Base-by-base conservation (phyloP, 345 rosid genomes). In the Gossypioides kirkii region DNA sequence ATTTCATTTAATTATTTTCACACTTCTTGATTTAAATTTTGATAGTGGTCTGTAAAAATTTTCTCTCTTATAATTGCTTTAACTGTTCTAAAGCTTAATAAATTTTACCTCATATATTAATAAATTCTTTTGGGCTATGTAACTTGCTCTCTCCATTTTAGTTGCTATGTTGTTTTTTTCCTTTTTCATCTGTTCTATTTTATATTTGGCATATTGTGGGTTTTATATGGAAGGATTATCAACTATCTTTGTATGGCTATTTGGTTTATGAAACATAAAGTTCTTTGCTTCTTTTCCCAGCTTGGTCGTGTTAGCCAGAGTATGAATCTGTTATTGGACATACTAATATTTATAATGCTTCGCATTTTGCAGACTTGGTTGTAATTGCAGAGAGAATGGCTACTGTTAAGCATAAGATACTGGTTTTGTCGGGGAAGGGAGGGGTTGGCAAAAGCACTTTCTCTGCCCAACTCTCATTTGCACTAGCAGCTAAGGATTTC, bases 381-480 rank as follows among this genome's bases (percentile, higher is more conserved):
- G 87, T 87, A 62, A 94, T 92, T 65, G 90, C 90, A 2, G 98
- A 94, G 85, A 80, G 98, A 54, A 94, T 94, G 98, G 92, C 95
- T 70, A 89, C 97, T 10, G 97, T 92, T 46, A 92, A 87, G 87
- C 97, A 89, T 78, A 92, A 90, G 89, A 90, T 94, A 70, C 74
- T 94, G 72, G 83, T 94, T 74, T 83, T 94, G 59, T 94, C 98
- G 18, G 95, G 98, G 10, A 94, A 92, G 76, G 98, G 98, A 12
- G 98, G 98, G 45, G 97, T 94, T 79, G 98, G 98, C 59, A 94
- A 92, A 83, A 94, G 98, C 81, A 92, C 98, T 50, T 88, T 94
- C 81, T 90, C 98, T 12, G 94, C 98, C 61, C 98, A 92, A 76
- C 90, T 94, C 62, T 81, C 98, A 2, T 94, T 81, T 66, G 97